Conservation (phyloP, 208 protist species). For the Naegleria fowleri region DNA sequence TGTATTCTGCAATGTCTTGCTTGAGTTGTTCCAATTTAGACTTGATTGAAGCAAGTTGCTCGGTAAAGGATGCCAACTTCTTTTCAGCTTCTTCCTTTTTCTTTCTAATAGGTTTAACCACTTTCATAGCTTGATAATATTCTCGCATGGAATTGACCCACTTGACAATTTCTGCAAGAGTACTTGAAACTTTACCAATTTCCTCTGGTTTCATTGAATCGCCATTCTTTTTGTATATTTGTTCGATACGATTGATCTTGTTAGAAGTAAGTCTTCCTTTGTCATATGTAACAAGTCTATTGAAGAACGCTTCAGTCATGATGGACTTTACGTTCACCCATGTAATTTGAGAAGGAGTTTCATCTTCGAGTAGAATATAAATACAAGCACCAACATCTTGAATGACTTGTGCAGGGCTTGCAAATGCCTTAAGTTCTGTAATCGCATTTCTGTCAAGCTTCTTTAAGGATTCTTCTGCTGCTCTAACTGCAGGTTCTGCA, state of each 20-base stretch:
- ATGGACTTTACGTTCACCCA: conserved; percentile 61
- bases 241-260: background rate
- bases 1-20: conserved; percentile 51
- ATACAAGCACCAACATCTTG: conserved; percentile 85
- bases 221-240: background rate
- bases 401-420: conserved; percentile 84
- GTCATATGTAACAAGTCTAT: conserved; percentile 52
- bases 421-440: conserved; percentile 91
- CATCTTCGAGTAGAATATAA: conserved; percentile 52
- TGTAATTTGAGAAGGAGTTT: conserved; percentile 30
- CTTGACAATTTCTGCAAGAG: conserved; percentile 72
- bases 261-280: conserved; percentile 41
- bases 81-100: conserved; percentile 75
- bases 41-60: conserved; percentile 83
- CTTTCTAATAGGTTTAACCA: conserved; percentile 91
- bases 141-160: conserved; percentile 95
- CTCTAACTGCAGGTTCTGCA: conserved; percentile 86
- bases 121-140: conserved; percentile 94
- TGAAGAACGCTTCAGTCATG: conserved; percentile 61
- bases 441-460: conserved; percentile 90
- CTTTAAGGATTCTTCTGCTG: conserved; percentile 89
- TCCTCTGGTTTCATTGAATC: background rate
- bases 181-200: background rate
- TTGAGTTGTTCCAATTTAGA: conserved; percentile 76
- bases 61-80: conserved; percentile 64